phyloP scores from a whole-genome alignment of 441 rosid genomes.

The Populus hybrid region DNA sequence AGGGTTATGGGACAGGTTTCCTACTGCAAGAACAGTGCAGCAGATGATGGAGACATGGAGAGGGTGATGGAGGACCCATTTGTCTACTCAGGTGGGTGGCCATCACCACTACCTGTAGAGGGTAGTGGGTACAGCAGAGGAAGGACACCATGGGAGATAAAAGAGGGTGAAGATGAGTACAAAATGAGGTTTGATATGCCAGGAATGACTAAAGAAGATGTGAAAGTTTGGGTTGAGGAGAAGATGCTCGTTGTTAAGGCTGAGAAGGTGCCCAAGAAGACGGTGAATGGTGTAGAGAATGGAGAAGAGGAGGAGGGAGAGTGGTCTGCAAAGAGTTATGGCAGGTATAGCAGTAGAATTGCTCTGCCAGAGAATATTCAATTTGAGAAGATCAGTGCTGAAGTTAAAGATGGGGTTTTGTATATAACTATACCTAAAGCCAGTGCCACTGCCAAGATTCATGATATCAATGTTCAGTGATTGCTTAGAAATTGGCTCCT shows the following conservation, averaged over 20 bases:
- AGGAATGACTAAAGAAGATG: constrained; percentile 65
- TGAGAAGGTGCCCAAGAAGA: constrained; percentile 36
- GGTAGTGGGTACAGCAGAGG: constrained; percentile 37
- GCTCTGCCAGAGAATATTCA: constrained; percentile 57
- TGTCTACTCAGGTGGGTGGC: constrained; percentile 29
- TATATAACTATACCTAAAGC: constrained; percentile 52
- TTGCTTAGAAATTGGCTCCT: not conserved
- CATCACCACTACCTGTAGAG: constrained; percentile 11
- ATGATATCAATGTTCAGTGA: constrained; percentile 50
- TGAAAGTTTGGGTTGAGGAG: constrained; percentile 61
- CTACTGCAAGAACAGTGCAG: constrained; percentile 57
- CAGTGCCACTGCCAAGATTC: constrained; percentile 19
- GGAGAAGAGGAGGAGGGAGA: constrained; percentile 32
- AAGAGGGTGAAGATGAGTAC: constrained; percentile 47
- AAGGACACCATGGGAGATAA: constrained; percentile 66
- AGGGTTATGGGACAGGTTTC: constrained; percentile 64
- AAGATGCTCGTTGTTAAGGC: constrained; percentile 55
- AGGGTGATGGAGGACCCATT: constrained; percentile 52
- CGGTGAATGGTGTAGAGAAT: not conserved
- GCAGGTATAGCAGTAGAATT: constrained; percentile 48
- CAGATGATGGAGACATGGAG: constrained; percentile 71
- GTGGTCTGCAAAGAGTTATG: constrained; percentile 62
- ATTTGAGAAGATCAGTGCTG: constrained; percentile 64
- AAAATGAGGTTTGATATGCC: constrained; percentile 70
- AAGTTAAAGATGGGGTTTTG: constrained; percentile 62